phyloP scores from a whole-genome alignment of 306 rosid genomes.

The Cicer pinnatifidum region DNA sequence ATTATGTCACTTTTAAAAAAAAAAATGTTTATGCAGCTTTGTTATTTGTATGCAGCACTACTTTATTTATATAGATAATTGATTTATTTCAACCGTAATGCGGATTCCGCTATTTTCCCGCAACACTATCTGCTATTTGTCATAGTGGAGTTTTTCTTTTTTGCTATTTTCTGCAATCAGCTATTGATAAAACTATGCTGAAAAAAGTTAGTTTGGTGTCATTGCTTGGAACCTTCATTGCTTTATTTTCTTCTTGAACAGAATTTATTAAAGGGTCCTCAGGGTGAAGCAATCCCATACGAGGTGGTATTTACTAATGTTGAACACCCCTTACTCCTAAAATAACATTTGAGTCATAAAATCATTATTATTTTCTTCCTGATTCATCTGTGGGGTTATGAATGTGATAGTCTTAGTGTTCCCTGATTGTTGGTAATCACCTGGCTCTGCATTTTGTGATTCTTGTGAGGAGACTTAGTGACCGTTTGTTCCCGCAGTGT shows the following conservation, averaged over 20 bases:
- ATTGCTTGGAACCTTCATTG: background rate
- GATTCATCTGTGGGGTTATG: constrained; percentile 26
- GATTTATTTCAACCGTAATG: too few relatives aligned
- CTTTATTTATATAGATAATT: too few relatives aligned
- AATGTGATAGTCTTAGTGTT: constrained; percentile 3
- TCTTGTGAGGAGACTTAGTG: constrained; percentile 21
- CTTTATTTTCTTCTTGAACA: constrained; percentile 1
- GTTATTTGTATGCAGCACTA: too few relatives aligned
- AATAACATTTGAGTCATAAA: background rate
- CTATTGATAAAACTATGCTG: background rate
- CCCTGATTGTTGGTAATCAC: constrained; percentile 3
- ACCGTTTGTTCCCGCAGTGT: too few relatives aligned
- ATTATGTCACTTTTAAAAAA: too few relatives aligned
- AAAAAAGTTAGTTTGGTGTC: background rate
- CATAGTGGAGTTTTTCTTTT: too few relatives aligned
- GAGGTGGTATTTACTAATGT: constrained; percentile 17
- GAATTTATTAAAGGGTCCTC: background rate
- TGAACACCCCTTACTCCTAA: background rate
- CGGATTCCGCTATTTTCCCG: too few relatives aligned
- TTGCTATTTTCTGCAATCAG: too few relatives aligned
- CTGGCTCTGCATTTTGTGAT: constrained; percentile 2
- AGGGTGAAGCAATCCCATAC: background rate
- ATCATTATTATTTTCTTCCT: background rate
- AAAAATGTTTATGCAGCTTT: too few relatives aligned
- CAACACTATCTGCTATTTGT: too few relatives aligned